phyloP scores from a whole-genome alignment of 805 yeast species.

The Debaryomyces tyrocola region DNA sequence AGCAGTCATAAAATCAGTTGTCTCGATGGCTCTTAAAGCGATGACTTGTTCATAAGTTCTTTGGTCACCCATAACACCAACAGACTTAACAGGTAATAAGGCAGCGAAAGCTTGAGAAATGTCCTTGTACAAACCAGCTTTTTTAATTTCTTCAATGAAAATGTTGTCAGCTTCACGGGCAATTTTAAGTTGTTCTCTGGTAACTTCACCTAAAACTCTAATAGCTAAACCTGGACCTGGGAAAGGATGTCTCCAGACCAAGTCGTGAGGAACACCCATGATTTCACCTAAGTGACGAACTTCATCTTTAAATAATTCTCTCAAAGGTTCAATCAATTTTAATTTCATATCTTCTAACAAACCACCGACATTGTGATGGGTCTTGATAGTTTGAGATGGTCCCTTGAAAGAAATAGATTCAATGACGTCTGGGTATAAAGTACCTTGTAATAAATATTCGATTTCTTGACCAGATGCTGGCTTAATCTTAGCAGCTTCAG shows the following conservation, averaged over 20 bases:
- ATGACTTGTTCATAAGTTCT: constrained; percentile 99
- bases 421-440: constrained; percentile 96
- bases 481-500: constrained; percentile 87
- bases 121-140: constrained; percentile 87
- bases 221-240: constrained; percentile 99
- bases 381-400: constrained; percentile 98
- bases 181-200: constrained; percentile 87
- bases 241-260: constrained; percentile 99
- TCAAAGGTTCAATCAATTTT: constrained; percentile 95
- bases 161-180: constrained; percentile 97
- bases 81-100: constrained; percentile 94
- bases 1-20: constrained; percentile 98
- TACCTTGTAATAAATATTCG: constrained; percentile 93
- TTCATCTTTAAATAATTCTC: constrained; percentile 98
- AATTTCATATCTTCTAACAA: constrained; percentile 96
- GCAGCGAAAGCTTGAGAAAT: constrained; percentile 98
- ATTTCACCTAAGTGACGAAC: constrained; percentile 95
- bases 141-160: constrained; percentile 92
- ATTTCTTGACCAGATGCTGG: constrained; percentile 89
- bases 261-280: constrained; percentile 91
- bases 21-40: constrained; percentile 97
- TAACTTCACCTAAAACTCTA: constrained; percentile 96
- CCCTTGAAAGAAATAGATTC: constrained; percentile 99
- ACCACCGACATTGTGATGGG: constrained; percentile 99
- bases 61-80: constrained; percentile 99